phyloP scores from a whole-genome alignment of 2,329 filamentous ascomycete species.

The Lasiodiplodia sp. region DNA sequence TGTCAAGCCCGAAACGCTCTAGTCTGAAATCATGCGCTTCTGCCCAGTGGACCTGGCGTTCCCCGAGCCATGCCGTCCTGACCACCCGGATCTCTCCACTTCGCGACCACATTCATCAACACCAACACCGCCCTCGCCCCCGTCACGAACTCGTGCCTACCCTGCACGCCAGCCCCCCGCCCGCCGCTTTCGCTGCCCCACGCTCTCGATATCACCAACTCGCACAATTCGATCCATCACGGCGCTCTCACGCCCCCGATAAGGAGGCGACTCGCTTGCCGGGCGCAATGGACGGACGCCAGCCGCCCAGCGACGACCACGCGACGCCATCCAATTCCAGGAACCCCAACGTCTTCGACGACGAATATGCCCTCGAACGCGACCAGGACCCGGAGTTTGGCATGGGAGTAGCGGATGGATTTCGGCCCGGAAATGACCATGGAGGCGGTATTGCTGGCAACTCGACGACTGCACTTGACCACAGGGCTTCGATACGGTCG shows the following conservation, averaged over 20 bases:
- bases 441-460: conserved; percentile 32
- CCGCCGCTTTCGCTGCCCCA: background rate
- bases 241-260: conserved; percentile 28
- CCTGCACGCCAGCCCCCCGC: conserved; percentile 12
- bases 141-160: conserved; percentile 9
- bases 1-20: conserved; percentile 40
- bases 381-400: conserved; percentile 50
- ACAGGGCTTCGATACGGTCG: conserved; percentile 35
- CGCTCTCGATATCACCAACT: background rate
- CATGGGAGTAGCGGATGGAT: conserved; percentile 54
- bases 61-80: conserved; percentile 38
- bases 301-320: conserved; percentile 41
- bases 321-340: conserved; percentile 36
- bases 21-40: conserved; percentile 32
- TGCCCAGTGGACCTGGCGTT: conserved; percentile 35
- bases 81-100: conserved; percentile 34
- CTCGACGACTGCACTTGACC: conserved; percentile 22
- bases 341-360: conserved; percentile 56
- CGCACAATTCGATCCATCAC: conserved; percentile 32
- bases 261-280: conserved; percentile 29
- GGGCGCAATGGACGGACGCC: conserved; percentile 49
- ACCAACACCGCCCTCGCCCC: conserved; percentile 35
- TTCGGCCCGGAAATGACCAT: conserved; percentile 48
- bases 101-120: conserved; percentile 32
- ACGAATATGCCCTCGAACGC: conserved; percentile 54